Base-by-base conservation (phyloP, 805 yeast species). In the Candida schatavii region DNA sequence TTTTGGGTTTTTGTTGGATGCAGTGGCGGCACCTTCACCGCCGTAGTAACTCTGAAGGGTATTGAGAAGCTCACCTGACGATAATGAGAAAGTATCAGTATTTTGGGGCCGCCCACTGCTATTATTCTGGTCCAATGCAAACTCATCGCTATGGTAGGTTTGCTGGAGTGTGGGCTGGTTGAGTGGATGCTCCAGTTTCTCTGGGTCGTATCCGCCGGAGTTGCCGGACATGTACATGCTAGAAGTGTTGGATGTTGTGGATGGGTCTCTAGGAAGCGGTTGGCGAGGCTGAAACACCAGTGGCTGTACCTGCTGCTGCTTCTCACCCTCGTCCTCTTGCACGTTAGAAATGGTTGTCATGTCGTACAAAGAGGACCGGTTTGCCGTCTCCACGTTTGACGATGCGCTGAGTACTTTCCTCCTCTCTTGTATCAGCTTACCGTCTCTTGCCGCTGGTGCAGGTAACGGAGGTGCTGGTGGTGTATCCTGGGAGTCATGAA, bases 51-150 rank as follows among this genome's bases (percentile, higher is more conserved):
- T 27, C 14, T 26, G 40, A 44, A 62, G 42, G 45, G 54, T 50
- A 42, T 43, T 40, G 35, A 64, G 44, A 37, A 67, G 47, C 46
- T 64, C 69, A 3, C 66, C 68, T 1, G 62, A 54, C 3, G 64
- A 57, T 37, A 59, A 32, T 30, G 62, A 55, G 6, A 54, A 48
- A 27, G 58, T 41, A 18, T 49, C 41, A 3, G 39, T 36, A 14
- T 47, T 40, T 34, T 45, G 40, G 20, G 46, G 32, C 37, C 40
- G 34, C 17, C 31, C 37, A 22, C 20, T 27, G 11, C 5, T 31
- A 23, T 23, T 11, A 15, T 31, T 31, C 15, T 31, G 35, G 10
- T 23, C 10, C 9, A 31, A 18, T 5, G 35, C 35, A 5, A 9
- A 17, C 21, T 31, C 35, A 31, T 31, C 35, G 20, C 35, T 31